Evolutionary conservation across 768 basidiomycete species (phyloP).

Genomic region (Dictyophora rubrovolvata): DNA sequence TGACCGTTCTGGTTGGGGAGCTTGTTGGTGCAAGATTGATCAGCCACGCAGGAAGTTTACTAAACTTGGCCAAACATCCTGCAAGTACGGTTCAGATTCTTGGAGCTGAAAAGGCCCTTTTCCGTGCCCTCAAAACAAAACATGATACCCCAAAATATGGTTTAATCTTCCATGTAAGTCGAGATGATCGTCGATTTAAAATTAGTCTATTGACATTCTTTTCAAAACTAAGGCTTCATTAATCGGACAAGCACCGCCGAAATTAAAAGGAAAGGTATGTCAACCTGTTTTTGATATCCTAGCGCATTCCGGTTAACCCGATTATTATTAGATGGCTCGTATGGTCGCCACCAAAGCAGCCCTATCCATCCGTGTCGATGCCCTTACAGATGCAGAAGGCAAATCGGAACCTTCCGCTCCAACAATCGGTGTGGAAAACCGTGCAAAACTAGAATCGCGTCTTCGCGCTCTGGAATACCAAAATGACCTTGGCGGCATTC

Average conservation of each 20-base stretch:
- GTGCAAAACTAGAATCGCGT: conserved; percentile 90
- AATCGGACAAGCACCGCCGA: conserved; percentile 94
- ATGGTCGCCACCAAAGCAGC: conserved; percentile 99
- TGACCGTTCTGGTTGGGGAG: conserved; percentile 77
- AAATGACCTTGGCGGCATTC: conserved; percentile 60
- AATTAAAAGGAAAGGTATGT: conserved; percentile 89
- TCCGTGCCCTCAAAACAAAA: conserved; percentile 69
- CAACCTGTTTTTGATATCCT: background rate
- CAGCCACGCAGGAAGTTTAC: conserved; percentile 62
- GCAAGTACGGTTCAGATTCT: conserved; percentile 73
- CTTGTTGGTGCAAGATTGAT: conserved; percentile 68
- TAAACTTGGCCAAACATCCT: conserved; percentile 64
- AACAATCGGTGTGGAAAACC: conserved; percentile 85
- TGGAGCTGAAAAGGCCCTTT: conserved; percentile 69
- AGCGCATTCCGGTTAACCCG: background rate
- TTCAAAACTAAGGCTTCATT: conserved; percentile 61
- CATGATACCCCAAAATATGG: conserved; percentile 99
- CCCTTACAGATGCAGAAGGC: conserved; percentile 83
- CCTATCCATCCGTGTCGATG: conserved; percentile 94
- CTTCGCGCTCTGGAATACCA: conserved; percentile 82
- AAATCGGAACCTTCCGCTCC: conserved; percentile 78
- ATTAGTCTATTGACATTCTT: background rate
- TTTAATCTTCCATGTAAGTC: conserved; percentile 88
- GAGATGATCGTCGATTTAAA: background rate
- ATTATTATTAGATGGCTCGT: conserved; percentile 85